Percentiles rank a stretch among this genome's conserved stretches.
Evolutionary conservation across 202 grass and related monocot genomes (phyloP).

Genomic region (Panicum hallii): DNA sequence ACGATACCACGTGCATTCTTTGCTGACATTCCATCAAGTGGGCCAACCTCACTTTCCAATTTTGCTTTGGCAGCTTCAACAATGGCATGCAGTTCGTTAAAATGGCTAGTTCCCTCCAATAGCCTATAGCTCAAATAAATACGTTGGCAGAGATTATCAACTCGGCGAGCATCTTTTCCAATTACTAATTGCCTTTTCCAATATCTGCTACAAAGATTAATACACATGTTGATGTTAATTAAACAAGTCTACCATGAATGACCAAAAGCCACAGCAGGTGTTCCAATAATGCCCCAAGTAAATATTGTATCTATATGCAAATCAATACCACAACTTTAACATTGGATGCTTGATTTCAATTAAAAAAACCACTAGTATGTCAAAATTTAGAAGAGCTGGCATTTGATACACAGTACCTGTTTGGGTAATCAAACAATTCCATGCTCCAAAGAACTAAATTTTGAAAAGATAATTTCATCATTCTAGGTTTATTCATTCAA

Average conservation of each 20-base stretch:
- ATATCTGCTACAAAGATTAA: constrained; percentile 65
- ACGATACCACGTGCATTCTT: constrained; percentile 96
- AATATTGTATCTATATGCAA: constrained; percentile 6
- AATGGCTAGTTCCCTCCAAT: constrained; percentile 72
- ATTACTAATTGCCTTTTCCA: constrained; percentile 93
- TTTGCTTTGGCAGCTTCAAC: constrained; percentile 86
- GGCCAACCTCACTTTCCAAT: constrained; percentile 91
- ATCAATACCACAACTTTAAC: constrained; percentile 3
- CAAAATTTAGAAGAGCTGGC: background rate
- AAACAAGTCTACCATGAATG: constrained; percentile 36
- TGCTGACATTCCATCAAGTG: constrained; percentile 91
- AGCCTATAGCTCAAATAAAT: constrained; percentile 87
- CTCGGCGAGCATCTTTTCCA: constrained; percentile 90
- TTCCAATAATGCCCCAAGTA: constrained; percentile 31
- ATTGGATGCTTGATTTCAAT: constrained; percentile 8
- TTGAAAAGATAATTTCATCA: constrained; percentile 23
- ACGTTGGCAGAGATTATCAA: constrained; percentile 92
- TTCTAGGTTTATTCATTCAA: constrained; percentile 24
- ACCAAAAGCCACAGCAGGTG: constrained; percentile 1
- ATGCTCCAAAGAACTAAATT: constrained; percentile 9
- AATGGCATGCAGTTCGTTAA: constrained; percentile 88
- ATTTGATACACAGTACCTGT: background rate
- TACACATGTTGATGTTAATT: constrained; percentile 47
- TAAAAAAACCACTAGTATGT: constrained; percentile 1
- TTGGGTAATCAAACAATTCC: constrained; percentile 10